Evolutionary conservation across 192 early-diverging fungal genomes (phyloP).

Genomic region (Chytriomyces sp.): DNA sequence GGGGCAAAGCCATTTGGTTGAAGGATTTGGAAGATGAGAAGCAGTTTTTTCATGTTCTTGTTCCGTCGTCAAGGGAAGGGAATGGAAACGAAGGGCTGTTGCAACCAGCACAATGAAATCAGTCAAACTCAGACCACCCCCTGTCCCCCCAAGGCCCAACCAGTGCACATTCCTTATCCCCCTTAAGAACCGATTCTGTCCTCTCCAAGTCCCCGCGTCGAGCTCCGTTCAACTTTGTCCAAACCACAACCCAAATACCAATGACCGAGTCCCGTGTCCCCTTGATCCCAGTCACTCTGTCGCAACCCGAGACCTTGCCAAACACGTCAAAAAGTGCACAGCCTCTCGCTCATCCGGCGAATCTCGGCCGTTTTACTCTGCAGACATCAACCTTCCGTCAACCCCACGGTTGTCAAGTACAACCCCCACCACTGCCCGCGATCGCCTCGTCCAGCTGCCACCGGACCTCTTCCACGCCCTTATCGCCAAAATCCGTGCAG

Average conservation of each 20-base stretch:
- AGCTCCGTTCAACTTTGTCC: background rate
- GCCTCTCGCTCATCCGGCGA: background rate
- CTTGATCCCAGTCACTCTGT: background rate
- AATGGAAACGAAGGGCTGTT: too few relatives aligned
- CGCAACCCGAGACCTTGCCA: background rate
- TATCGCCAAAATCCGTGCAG: background rate
- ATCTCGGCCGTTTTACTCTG: background rate
- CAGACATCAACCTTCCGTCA: background rate
- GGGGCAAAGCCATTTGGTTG: background rate
- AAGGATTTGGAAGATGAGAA: background rate
- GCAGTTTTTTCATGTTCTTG: background rate
- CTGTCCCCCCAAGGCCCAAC: background rate
- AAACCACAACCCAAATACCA: background rate
- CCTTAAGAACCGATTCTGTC: conserved; percentile 12
- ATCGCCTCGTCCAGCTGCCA: background rate
- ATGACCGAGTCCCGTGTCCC: background rate
- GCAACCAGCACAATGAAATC: too few relatives aligned
- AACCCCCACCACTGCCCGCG: background rate
- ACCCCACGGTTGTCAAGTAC: background rate
- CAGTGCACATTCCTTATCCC: conserved; percentile 4
- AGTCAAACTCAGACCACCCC: too few relatives aligned
- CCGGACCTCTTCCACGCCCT: background rate
- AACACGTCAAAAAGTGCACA: background rate
- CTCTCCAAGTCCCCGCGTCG: background rate
- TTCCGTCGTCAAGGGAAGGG: background rate